Base-by-base conservation (phyloP, 345 rosid genomes). In the Cardamine occulta region DNA sequence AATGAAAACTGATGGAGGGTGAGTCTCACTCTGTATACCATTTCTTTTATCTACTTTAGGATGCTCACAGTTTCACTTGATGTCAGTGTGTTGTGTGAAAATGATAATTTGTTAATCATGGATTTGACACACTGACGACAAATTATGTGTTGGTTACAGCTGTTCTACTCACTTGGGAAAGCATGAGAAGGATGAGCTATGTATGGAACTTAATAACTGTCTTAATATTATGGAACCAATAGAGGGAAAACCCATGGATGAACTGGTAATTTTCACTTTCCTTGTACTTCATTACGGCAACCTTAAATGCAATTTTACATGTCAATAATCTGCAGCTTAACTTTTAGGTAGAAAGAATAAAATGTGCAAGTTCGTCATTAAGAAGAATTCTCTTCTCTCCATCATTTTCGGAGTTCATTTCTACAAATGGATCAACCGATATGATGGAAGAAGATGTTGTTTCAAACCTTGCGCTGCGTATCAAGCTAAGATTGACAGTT, bases 361-460 rank as follows among this genome's bases (percentile, higher is more conserved):
- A 86, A 84, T 91, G 95, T 82, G 91, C 91, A 64, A 78, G 88
- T 83, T 74, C 88, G 23, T 87, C 92, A 68, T 84, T 94, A 72
- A 90, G 98, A 87, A 86, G 92, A 80, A 85, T 86, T 85, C 84
- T 90, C 73, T 77, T 86, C 66, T 90, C 97, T 81, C 91, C 96
- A 77, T 88, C 86, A 45, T 94, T 94, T 85, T 84, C 91, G 71
- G 97, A 90, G 82, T 87, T 88, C 83, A 81, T 80, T 81, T 85
- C 91, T 78, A 93, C 86, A 62, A 93, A 88, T 83, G 95, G 91
- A 26, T 51, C 87, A 17, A 93, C 85, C 81, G 82, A 79, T 74
- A 78, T 90, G 93, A 94, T 94, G 98, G 97, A 94, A 66, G 98
- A 94, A 87, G 98, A 94, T 86, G 88, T 87, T 63, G 80, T 86